Evolutionary conservation across 2,329 filamentous ascomycete genomes (phyloP), one percentile per base, ranked within the genome.

Genomic region (Zymoseptoria passerinii): DNA sequence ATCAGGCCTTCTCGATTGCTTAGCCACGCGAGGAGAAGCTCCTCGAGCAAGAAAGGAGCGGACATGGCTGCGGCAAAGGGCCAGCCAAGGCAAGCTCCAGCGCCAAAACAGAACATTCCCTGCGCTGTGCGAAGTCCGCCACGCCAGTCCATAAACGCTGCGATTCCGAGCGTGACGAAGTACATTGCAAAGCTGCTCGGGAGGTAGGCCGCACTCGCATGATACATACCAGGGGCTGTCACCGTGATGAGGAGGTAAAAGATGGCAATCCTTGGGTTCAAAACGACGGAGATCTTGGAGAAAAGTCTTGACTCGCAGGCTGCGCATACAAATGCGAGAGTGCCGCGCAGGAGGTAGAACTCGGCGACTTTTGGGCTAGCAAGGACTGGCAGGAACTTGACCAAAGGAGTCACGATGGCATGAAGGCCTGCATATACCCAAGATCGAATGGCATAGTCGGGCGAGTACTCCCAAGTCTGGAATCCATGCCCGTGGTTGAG

Each of bases 101-200:
- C 77, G 13, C 89, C 90, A 70, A 97, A 95, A 86, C 90, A 96
- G 74, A 89, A 87, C 61, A 99, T 90, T 44, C 90, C 94, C 69
- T 84, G 81, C 0, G 89, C 86, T 0, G 90, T 95, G 72, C 87
- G 89, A 51, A 91, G 77, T 0, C 90, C 89, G 19, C 86, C 86
- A 44, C 82, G 83, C 87, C 89, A 94, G 74, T 96, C 89, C 83
- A 99, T 88, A 73, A 97, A 99, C 0, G 90, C 85, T 1, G 91
- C 83, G 57, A 91, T 83, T 9, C 92, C 94, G 7, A 97, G 78
- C 81, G 94, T 94, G 13, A 84, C 86, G 60, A 86, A 89, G 72
- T 95, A 96, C 94, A 99, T 99, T 69, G 94, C 88, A 70, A 99
- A 99, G 73, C 88, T 96, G 8, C 92, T 96, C 0, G 94, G 94